Percentiles rank a stretch among this genome's conserved stretches.
Conservation (phyloP, 371 early-diverging fungal species). For the Sporodiniella umbellata region DNA sequence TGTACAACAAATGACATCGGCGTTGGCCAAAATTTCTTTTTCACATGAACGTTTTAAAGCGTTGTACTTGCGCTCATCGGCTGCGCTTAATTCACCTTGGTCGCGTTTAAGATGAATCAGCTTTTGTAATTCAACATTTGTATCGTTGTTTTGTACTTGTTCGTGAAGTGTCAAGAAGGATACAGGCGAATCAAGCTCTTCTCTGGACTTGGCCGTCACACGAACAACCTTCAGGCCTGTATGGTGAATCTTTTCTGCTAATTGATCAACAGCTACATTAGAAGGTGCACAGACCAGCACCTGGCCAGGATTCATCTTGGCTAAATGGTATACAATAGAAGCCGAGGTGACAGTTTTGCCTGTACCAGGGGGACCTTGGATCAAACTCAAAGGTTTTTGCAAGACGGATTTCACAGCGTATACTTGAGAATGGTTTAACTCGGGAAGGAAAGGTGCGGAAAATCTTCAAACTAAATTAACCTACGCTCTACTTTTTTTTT, state of each 20-base stretch:
- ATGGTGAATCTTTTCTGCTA: conserved; percentile 94
- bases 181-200: conserved; percentile 91
- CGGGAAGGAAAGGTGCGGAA: conserved; percentile 90
- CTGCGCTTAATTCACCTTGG: conserved; percentile 84
- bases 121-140: conserved; percentile 89
- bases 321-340: conserved; percentile 96
- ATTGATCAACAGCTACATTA: conserved; percentile 99
- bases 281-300: conserved; percentile 98
- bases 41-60: conserved; percentile 80
- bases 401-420: conserved; percentile 92
- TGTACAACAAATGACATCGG: conserved; percentile 98
- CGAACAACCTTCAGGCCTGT: conserved; percentile 96
- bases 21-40: conserved; percentile 85
- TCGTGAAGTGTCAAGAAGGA: conserved; percentile 92
- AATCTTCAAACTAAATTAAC: conserved; percentile 43
- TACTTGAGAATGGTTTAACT: conserved; percentile 97
- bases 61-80: conserved; percentile 85
- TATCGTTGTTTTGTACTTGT: conserved; percentile 92
- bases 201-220: conserved; percentile 91
- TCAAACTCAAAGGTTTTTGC: conserved; percentile 88
- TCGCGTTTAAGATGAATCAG: conserved; percentile 84
- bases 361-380: conserved; percentile 98
- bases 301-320: conserved; percentile 88
- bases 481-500: not conserved
- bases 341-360: conserved; percentile 99